These are phyloP conservation scores for Leccinum truebloodii DNA, from an alignment of 768 basidiomycete genomes.

Conservation along the genomic window DNA sequence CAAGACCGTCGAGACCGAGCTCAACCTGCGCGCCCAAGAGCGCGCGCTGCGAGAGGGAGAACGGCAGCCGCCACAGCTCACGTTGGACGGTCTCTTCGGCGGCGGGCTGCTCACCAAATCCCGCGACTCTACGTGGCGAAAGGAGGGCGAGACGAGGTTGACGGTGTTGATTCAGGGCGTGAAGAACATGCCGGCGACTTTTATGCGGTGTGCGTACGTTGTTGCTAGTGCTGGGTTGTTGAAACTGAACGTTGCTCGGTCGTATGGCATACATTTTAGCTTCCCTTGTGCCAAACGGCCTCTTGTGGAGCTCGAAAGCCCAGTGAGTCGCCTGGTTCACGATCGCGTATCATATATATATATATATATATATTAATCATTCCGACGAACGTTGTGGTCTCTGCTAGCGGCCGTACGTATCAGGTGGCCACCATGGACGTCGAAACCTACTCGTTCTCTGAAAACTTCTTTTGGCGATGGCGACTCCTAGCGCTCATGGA, in stretches of 20 bases:
- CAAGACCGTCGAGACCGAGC: constrained; percentile 42
- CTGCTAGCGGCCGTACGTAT: constrained; percentile 43
- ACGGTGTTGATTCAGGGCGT: constrained; percentile 44
- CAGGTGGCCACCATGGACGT: constrained; percentile 48
- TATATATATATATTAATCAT: background rate
- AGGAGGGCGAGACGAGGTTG: constrained; percentile 30
- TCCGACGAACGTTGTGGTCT: constrained; percentile 2
- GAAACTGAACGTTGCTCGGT: too few species aligned
- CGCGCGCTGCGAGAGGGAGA: constrained; percentile 24
- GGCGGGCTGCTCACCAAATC: constrained; percentile 18
- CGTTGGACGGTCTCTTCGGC: constrained; percentile 38
- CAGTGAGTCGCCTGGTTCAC: constrained; percentile 22
- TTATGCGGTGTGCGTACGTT: constrained; percentile 38
- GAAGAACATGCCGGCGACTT: constrained; percentile 42
- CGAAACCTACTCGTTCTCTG: constrained; percentile 41
- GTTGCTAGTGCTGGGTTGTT: background rate
- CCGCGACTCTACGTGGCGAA: constrained; percentile 14
- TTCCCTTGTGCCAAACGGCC: constrained; percentile 28
- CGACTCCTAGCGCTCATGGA: constrained; percentile 49
- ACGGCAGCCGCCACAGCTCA: constrained; percentile 30
- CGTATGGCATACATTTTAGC: constrained; percentile 29
- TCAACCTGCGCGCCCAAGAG: constrained; percentile 41
- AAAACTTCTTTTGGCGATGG: constrained; percentile 53
- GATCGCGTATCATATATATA: background rate
- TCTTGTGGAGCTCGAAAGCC: constrained; percentile 33